phyloP scores from a whole-genome alignment of 768 basidiomycete species.

The Gymnopilus junonius region DNA sequence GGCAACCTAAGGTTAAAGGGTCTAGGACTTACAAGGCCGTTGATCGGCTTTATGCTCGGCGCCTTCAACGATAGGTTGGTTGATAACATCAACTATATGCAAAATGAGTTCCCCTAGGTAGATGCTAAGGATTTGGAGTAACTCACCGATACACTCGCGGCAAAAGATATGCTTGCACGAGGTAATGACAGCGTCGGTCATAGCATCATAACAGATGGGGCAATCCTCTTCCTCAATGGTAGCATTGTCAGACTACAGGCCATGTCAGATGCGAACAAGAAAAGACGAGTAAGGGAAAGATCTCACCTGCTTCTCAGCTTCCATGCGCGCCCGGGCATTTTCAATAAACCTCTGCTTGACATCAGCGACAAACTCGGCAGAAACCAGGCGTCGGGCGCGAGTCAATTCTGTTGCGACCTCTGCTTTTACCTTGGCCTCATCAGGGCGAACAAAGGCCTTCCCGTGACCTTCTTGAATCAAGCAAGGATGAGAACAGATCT shows the following conservation, averaged over 20 bases:
- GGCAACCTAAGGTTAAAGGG: background rate
- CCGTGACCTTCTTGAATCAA: conserved; percentile 62
- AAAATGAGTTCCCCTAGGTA: background rate
- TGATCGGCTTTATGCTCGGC: conserved; percentile 43
- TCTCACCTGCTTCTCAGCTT: conserved; percentile 56
- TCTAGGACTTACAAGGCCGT: conserved; percentile 53
- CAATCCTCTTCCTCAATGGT: conserved; percentile 62
- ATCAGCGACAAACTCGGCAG: conserved; percentile 50
- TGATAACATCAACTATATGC: conserved; percentile 45
- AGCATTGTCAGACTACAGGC: conserved; percentile 47
- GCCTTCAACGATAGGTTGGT: conserved; percentile 26
- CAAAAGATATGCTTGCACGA: conserved; percentile 68
- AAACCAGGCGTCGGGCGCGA: conserved; percentile 49
- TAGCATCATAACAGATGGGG: conserved; percentile 66
- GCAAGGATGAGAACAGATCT: conserved; percentile 70
- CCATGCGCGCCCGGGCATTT: conserved; percentile 44
- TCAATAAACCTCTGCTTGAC: conserved; percentile 53
- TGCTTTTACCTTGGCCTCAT: conserved; percentile 38
- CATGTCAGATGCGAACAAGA: background rate
- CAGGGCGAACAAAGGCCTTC: conserved; percentile 45
- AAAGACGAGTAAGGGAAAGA: background rate
- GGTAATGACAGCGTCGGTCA: conserved; percentile 59
- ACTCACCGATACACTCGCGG: conserved; percentile 57
- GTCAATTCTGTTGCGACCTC: conserved; percentile 45
- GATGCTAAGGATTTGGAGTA: background rate